phyloP scores from a whole-genome alignment of 495 filamentous ascomycete species.

The Oleoguttula mirabilis region DNA sequence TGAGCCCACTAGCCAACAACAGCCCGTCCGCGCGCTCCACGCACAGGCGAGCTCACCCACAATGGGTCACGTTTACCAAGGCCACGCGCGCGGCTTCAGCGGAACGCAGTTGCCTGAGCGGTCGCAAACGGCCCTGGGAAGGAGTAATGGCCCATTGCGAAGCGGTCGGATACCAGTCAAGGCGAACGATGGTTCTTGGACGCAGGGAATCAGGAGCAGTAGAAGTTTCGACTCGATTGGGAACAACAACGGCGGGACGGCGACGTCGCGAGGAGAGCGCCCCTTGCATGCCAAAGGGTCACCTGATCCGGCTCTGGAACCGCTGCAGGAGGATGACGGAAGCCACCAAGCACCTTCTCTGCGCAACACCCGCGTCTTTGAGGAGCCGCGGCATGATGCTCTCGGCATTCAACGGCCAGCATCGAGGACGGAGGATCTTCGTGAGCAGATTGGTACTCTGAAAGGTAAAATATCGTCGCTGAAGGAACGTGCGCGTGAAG shows the following conservation, averaged over 20 bases:
- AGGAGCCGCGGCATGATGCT: background rate
- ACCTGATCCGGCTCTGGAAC: conserved; percentile 22
- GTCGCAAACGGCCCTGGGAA: conserved; percentile 10
- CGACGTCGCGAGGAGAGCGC: background rate
- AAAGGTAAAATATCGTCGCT: conserved; percentile 82
- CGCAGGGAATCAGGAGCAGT: conserved; percentile 7
- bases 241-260: background rate
- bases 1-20: background rate
- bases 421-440: conserved; percentile 47
- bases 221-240: conserved; percentile 19
- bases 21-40: conserved; percentile 2
- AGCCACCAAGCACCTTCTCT: conserved; percentile 1
- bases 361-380: background rate
- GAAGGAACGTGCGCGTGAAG: conserved; percentile 69
- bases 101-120: conserved; percentile 23
- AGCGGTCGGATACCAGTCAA: conserved; percentile 10
- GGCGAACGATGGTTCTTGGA: conserved; percentile 5
- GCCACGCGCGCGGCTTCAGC: conserved; percentile 25
- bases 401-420: conserved; percentile 34
- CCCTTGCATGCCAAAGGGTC: conserved; percentile 12
- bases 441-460: conserved; percentile 86
- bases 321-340: conserved; percentile 25
- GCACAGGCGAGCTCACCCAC: conserved; percentile 16
- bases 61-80: conserved; percentile 6
- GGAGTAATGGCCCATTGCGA: background rate